Percentiles rank a stretch among this genome's conserved stretches.
Evolutionary conservation across 1,284 basidiomycete species (phyloP).

Genomic region (Laetiporus sulphureus): DNA sequence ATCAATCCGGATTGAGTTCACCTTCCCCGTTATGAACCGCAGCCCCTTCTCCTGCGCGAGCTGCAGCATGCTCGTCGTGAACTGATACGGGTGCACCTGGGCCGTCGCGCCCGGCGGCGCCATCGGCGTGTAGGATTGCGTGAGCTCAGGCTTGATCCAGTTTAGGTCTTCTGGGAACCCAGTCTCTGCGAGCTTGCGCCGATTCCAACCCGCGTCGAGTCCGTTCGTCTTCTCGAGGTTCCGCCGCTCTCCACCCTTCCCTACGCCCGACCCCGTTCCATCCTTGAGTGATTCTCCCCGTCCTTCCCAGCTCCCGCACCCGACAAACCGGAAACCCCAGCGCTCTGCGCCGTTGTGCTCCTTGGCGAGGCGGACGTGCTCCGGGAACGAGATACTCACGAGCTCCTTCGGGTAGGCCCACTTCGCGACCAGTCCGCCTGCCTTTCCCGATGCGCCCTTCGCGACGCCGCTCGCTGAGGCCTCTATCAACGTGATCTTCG

Average conservation of each 20-base stretch:
- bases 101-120: constrained; percentile 58
- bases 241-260: constrained; percentile 30
- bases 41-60: constrained; percentile 54
- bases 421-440: constrained; percentile 85
- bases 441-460: constrained; percentile 83
- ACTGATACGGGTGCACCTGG: constrained; percentile 77
- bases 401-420: constrained; percentile 78
- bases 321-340: constrained; percentile 79
- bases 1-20: constrained; percentile 33
- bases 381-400: constrained; percentile 69
- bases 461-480: constrained; percentile 61
- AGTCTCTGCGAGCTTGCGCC: constrained; percentile 24
- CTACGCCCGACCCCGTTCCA: constrained; percentile 21
- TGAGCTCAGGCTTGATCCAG: constrained; percentile 57
- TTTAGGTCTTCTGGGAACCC: constrained; percentile 53
- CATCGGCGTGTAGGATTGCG: constrained; percentile 55
- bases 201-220: constrained; percentile 27
- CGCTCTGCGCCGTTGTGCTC: constrained; percentile 64
- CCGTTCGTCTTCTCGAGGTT: constrained; percentile 52
- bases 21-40: constrained; percentile 37
- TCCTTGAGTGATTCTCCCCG: constrained; percentile 32
- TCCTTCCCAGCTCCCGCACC: constrained; percentile 64
- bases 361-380: constrained; percentile 76
- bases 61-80: constrained; percentile 74
- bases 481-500: constrained; percentile 69